Percentiles rank a stretch among this genome's conserved stretches.
Conservation (phyloP, 768 basidiomycete species). For the Mycena leptocephala region DNA sequence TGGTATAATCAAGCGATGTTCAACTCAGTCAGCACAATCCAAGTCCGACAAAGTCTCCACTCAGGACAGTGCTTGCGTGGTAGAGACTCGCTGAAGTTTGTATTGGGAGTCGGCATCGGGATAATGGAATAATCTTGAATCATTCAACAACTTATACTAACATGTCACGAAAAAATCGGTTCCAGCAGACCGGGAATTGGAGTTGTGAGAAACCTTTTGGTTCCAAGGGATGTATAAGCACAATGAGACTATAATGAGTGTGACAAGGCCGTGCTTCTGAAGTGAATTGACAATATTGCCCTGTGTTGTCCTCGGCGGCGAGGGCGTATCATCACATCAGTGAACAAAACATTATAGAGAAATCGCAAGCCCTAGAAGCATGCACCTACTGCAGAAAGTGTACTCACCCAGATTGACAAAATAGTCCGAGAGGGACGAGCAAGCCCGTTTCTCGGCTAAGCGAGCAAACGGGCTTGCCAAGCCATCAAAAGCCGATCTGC, state of each 20-base stretch:
- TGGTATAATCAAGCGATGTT: too few relatives aligned
- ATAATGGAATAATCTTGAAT: not conserved
- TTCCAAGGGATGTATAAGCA: not conserved
- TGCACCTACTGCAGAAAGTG: too few relatives aligned
- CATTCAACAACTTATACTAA: conserved; percentile 4
- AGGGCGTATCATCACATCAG: too few relatives aligned
- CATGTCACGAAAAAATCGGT: not conserved
- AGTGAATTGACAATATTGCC: not conserved
- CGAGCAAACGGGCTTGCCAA: not conserved
- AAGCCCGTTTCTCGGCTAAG: not conserved
- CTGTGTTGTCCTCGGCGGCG: not conserved
- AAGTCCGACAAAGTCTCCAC: too few relatives aligned
- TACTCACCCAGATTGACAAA: too few relatives aligned
- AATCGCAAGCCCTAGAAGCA: too few relatives aligned
- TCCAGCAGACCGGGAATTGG: conserved; percentile 1
- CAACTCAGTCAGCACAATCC: too few relatives aligned
- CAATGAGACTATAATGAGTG: too few relatives aligned
- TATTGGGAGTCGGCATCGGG: not conserved
- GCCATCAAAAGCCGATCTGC: not conserved
- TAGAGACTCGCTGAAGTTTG: not conserved
- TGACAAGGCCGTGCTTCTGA: not conserved
- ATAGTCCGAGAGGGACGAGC: too few relatives aligned
- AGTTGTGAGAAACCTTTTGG: not conserved
- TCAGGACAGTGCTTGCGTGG: too few relatives aligned
- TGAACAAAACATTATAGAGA: not conserved